phyloP scores from a whole-genome alignment of 139 green algal species.

The Chlamydomonas eustigma region DNA sequence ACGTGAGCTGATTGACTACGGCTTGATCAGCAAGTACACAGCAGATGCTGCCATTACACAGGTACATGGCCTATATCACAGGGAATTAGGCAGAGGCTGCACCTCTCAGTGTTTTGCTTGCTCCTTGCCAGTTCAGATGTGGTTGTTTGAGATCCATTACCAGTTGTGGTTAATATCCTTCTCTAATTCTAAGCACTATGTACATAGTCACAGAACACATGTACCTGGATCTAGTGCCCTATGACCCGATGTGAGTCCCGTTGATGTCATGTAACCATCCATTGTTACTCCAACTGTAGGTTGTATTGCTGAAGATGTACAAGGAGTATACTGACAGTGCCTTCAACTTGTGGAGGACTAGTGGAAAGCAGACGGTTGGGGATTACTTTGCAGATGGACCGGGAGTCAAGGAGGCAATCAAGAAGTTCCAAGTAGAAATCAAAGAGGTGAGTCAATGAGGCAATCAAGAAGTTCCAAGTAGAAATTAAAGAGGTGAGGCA shows the following conservation, averaged over 20 bases:
- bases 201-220: no score
- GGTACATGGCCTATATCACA: no score
- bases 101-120: no score
- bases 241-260: no score
- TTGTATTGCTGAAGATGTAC: slow-evolving; percentile 46
- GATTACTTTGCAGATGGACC: slow-evolving; percentile 21
- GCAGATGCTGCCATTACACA: slow-evolving; percentile 23
- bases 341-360: slow-evolving; percentile 26
- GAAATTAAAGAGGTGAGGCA: no score
- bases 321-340: slow-evolving; percentile 50
- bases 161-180: no score
- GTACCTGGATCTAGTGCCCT: no score
- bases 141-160: no score
- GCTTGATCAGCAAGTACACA: slow-evolving; percentile 26
- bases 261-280: neutral
- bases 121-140: no score
- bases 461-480: neutral
- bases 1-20: slow-evolving; percentile 20
- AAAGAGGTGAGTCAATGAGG: slow-evolving; percentile 31
- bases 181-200: no score
- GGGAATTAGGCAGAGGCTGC: no score
- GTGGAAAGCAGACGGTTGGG: neutral
- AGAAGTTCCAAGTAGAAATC: slow-evolving; percentile 20
- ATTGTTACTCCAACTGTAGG: no score
- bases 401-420: slow-evolving; percentile 26